Evolutionary conservation across 139 green algal genomes (phyloP), one percentile per base, ranked within the genome.

Genomic region (Penium margaritaceum): DNA sequence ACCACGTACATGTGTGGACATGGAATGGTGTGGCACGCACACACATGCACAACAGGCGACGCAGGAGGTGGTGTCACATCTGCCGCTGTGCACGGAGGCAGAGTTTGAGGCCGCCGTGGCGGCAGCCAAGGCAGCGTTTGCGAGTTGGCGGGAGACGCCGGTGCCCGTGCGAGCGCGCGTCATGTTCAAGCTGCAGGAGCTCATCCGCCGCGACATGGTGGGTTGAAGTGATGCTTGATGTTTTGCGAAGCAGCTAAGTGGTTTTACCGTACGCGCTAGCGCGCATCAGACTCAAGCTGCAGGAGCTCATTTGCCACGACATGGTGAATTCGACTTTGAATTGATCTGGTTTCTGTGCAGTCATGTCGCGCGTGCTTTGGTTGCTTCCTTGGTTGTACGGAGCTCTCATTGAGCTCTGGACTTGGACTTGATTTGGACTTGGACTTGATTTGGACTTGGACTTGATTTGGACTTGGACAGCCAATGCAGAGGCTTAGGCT

Each of bases 71-170:
- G 75, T 97, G 1, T 87, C 86, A 0, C 83, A 78, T 0, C 67
- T 97, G 33, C 93, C 93, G 0, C 46, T 89, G 7, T 86, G 83
- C 1, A 96, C 92, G 1, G 21, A 54, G 4, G 63, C 47, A 3
- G 93, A 98, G 79, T 97, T 98, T 57, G 71, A 94, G 7, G 85
- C 80, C 5, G 93, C 93, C 17, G 94, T 98, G 33, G 41, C 77
- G 17, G 79, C 88, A 21, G 88, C 88, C 27, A 88, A 89, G 60
- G 82, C 77, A 3, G 94, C 93, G 0, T 97, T 95, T 68, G 84
- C 85, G 0, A 77, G 64, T 1, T 98, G 93, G 93, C 67, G 81
- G 30, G 71, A 70, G 37, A 95, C 88, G 1, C 86, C 94, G 0
- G 74, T 97, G 38, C 74, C 88, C 3, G 82, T 76, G 2, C 83